Evolutionary conservation across 371 early-diverging fungal species (phyloP).

Genomic region (Syncephalastrum racemosum): DNA sequence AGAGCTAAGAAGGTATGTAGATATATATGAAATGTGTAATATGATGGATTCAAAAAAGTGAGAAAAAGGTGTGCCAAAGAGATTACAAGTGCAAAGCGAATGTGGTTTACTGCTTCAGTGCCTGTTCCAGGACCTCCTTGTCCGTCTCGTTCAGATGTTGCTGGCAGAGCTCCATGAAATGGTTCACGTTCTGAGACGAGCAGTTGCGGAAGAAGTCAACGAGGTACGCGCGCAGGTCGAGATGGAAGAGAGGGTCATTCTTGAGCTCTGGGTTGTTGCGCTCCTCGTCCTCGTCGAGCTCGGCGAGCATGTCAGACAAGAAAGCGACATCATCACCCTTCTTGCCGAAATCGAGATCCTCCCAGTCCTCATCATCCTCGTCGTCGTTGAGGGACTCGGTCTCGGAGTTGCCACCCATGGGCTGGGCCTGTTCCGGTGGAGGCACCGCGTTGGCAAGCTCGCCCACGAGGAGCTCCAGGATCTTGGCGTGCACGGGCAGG

Average conservation of each 20-base stretch:
- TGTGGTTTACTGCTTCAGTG: slow-evolving; percentile 7
- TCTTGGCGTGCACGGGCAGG: slow-evolving; percentile 79
- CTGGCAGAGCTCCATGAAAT: slow-evolving; percentile 51
- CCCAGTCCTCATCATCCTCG: slow-evolving; percentile 58
- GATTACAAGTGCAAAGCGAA: neutral
- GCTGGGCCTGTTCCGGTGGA: slow-evolving; percentile 26
- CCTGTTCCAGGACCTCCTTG: slow-evolving; percentile 19
- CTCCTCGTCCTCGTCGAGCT: slow-evolving; percentile 64
- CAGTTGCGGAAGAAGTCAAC: slow-evolving; percentile 73
- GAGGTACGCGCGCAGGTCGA: slow-evolving; percentile 69
- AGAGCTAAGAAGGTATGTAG: no score
- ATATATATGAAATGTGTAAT: no score
- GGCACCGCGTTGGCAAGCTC: slow-evolving; percentile 65
- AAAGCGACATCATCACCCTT: slow-evolving; percentile 48
- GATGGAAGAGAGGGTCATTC: slow-evolving; percentile 73
- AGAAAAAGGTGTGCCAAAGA: no score
- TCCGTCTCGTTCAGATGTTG: slow-evolving; percentile 39
- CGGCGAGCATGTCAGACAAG: slow-evolving; percentile 51
- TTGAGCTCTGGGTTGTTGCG: slow-evolving; percentile 73
- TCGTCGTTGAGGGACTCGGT: slow-evolving; percentile 46
- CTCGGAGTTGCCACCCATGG: slow-evolving; percentile 38
- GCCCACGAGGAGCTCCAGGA: slow-evolving; percentile 75
- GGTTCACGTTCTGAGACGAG: slow-evolving; percentile 55
- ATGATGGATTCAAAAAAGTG: no score
- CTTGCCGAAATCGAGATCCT: slow-evolving; percentile 43